phyloP scores from a whole-genome alignment of 2,329 filamentous ascomycete genomes.

The Cadophora malorum region DNA sequence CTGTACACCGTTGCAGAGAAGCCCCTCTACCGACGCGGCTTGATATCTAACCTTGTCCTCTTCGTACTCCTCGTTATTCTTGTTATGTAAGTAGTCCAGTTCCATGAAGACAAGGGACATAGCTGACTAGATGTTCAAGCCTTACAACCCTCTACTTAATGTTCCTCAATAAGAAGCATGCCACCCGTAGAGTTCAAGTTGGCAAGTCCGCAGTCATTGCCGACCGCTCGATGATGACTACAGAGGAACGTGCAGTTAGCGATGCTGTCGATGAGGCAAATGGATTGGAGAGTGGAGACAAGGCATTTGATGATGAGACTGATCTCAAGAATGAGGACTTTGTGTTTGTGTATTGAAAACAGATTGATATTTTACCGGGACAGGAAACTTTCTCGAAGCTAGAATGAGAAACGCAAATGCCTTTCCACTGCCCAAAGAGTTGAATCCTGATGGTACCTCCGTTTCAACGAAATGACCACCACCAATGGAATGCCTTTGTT shows the following conservation, averaged over 20 bases:
- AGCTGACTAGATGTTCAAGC: conserved; percentile 22
- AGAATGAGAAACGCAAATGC: too few relatives aligned
- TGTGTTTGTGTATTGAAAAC: conserved; percentile 55
- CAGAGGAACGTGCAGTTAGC: conserved; percentile 50
- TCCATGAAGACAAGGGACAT: not conserved
- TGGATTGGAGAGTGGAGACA: conserved; percentile 49
- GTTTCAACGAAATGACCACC: too few relatives aligned
- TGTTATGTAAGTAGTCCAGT: conserved; percentile 46
- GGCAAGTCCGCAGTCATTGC: conserved; percentile 65
- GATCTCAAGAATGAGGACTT: conserved; percentile 70
- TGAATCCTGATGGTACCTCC: too few relatives aligned
- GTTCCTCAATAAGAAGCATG: conserved; percentile 61
- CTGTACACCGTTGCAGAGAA: conserved; percentile 67
- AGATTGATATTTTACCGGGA: not conserved
- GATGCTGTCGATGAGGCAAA: conserved; percentile 39
- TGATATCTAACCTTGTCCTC: conserved; percentile 65
- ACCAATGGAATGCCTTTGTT: too few relatives aligned
- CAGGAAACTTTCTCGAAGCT: not conserved
- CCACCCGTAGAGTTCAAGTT: conserved; percentile 57
- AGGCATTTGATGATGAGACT: conserved; percentile 63
- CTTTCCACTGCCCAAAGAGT: too few relatives aligned
- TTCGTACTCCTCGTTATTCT: conserved; percentile 65
- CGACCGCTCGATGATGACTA: conserved; percentile 64
- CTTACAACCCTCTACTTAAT: conserved; percentile 54
- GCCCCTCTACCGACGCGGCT: conserved; percentile 57